phyloP scores from a whole-genome alignment of 371 early-diverging fungal genomes.

The Zychaea mexicana region DNA sequence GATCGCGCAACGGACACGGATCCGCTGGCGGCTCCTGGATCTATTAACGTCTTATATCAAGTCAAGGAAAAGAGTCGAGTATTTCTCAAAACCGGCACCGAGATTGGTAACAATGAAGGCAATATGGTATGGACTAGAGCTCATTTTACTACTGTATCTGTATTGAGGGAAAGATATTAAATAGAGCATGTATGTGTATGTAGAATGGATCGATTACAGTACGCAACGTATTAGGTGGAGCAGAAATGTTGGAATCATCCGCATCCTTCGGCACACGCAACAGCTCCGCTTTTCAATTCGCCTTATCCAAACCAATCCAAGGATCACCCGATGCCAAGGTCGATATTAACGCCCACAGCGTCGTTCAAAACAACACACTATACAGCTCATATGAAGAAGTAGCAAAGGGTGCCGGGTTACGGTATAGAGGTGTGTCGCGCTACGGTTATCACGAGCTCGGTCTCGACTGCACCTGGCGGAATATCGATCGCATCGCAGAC shows the following conservation, averaged over 20 bases:
- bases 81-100: constrained; percentile 80
- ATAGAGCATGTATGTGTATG: too few species aligned
- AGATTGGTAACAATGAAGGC: constrained; percentile 83
- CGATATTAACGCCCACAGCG: constrained; percentile 49
- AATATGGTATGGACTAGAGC: constrained; percentile 60
- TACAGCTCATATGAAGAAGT: constrained; percentile 48
- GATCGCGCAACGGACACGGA: constrained; percentile 60
- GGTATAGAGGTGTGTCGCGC: constrained; percentile 47
- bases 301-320: constrained; percentile 43
- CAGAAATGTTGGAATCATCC: constrained; percentile 73
- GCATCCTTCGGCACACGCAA: constrained; percentile 76
- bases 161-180: too few species aligned
- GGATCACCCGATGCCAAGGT: constrained; percentile 48
- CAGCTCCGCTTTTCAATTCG: constrained; percentile 70
- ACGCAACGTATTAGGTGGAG: constrained; percentile 85
- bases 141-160: not conserved
- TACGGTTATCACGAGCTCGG: constrained; percentile 73
- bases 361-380: constrained; percentile 46
- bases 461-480: constrained; percentile 79
- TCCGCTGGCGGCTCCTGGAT: constrained; percentile 51
- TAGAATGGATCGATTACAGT: constrained; percentile 67
- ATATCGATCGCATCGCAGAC: constrained; percentile 70
- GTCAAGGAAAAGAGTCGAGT: constrained; percentile 74
- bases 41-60: constrained; percentile 68
- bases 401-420: constrained; percentile 40